phyloP scores from a whole-genome alignment of 352 stramenopile genomes.

The Pythium sukuiense region DNA sequence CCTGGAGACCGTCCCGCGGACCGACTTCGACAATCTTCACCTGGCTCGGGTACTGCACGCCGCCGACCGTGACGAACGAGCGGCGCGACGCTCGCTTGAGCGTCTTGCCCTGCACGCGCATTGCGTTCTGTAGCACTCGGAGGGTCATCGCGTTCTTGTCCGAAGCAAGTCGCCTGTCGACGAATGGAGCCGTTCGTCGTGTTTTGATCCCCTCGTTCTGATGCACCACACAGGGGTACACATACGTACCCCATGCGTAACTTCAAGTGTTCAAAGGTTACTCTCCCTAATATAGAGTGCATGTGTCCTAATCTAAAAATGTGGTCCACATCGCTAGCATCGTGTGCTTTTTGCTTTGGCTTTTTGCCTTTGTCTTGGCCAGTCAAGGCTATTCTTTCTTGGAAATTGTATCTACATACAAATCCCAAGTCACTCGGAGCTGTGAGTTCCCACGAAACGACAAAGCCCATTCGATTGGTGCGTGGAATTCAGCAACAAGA shows the following conservation, averaged over 20 bases:
- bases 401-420: slow-evolving; percentile 37
- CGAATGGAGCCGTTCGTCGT: slow-evolving; percentile 4
- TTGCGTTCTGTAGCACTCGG: slow-evolving; percentile 13
- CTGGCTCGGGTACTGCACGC: slow-evolving; percentile 51
- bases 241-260: slow-evolving; percentile 11
- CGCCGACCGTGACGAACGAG: slow-evolving; percentile 32
- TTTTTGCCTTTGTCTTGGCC: slow-evolving; percentile 26
- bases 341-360: background rate
- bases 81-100: slow-evolving; percentile 14
- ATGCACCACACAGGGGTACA: slow-evolving; percentile 16
- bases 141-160: slow-evolving; percentile 19
- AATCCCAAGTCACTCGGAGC: slow-evolving; percentile 12
- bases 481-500: slow-evolving; percentile 9
- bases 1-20: slow-evolving; percentile 93
- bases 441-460: slow-evolving; percentile 25
- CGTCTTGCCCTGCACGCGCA: slow-evolving; percentile 11
- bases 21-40: slow-evolving; percentile 95
- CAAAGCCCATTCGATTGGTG: slow-evolving; percentile 31
- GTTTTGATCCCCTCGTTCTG: slow-evolving; percentile 12
- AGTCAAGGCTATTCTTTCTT: slow-evolving; percentile 29
- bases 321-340: slow-evolving; percentile 17
- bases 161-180: background rate
- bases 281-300: background rate
- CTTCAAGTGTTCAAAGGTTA: slow-evolving; percentile 27
- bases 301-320: slow-evolving; percentile 6